These are phyloP conservation scores for Naematelia aurantialba DNA, from an alignment of 768 basidiomycete genomes.

Conservation along the genomic window DNA sequence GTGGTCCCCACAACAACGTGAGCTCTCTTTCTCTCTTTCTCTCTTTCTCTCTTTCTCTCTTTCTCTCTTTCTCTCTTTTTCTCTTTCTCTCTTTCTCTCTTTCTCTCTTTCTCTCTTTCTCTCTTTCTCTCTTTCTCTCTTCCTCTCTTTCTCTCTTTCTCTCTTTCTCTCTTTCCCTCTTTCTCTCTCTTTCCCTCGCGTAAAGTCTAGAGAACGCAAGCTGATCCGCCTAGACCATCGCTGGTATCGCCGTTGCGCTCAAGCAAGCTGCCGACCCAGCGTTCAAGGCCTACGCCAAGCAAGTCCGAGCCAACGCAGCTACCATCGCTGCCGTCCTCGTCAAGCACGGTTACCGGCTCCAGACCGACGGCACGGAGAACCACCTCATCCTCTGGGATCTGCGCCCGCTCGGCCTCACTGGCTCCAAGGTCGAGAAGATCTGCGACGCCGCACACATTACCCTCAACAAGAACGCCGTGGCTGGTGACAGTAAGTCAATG, in stretches of 20 bases:
- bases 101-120: conserved; percentile 15
- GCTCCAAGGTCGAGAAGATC: conserved; percentile 96
- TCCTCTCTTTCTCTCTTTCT: conserved; percentile 11
- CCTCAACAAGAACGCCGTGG: conserved; percentile 82
- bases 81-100: conserved; percentile 14
- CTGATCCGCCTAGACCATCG: conserved; percentile 67
- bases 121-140: conserved; percentile 15
- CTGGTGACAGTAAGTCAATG: conserved; percentile 76
- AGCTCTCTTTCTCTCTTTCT: conserved; percentile 39
- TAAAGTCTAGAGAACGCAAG: background rate
- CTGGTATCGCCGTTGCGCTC: conserved; percentile 86
- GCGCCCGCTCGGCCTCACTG: conserved; percentile 90
- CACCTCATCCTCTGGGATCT: conserved; percentile 98
- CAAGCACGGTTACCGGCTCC: conserved; percentile 85
- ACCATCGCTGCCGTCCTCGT: conserved; percentile 70
- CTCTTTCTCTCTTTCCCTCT: conserved; percentile 4
- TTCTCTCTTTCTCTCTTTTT: background rate
- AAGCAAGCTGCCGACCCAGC: conserved; percentile 84
- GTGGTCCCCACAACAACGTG: conserved; percentile 98
- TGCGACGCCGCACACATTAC: conserved; percentile 96
- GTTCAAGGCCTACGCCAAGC: conserved; percentile 87
- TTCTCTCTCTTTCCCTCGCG: background rate
- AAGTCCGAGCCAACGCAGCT: conserved; percentile 84
- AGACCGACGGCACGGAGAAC: conserved; percentile 94
- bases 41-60: background rate